These are phyloP conservation scores for Populus hybrid DNA, from an alignment of 441 rosid species.

Conservation along the genomic window DNA sequence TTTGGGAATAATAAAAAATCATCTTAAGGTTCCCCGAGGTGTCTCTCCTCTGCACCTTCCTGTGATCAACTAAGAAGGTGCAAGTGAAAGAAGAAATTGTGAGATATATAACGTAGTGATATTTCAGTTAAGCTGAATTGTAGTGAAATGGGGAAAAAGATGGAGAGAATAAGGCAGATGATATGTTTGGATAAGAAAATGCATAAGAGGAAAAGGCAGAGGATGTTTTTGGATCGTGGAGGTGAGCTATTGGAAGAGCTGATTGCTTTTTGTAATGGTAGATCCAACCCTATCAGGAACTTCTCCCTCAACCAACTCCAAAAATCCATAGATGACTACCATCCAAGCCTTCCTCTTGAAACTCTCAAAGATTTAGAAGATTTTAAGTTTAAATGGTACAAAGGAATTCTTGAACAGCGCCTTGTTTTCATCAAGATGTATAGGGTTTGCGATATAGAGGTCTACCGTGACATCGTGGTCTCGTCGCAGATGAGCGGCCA, in stretches of 20 bases:
- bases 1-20: no score
- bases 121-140: neutral
- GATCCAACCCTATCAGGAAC: neutral
- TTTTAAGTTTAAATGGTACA: slow-evolving; percentile 6
- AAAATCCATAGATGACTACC: neutral
- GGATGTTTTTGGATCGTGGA: neutral
- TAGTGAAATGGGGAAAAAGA: neutral
- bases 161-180: neutral
- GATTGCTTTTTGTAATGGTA: neutral
- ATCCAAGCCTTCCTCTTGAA: neutral
- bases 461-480: slow-evolving; percentile 4
- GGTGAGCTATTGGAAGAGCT: neutral
- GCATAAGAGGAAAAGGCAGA: neutral
- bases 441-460: fast-evolving
- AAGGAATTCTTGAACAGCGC: neutral
- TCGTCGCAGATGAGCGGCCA: slow-evolving; percentile 42
- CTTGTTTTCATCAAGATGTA: neutral
- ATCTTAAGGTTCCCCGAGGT: neutral
- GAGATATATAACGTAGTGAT: neutral
- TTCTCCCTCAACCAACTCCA: neutral
- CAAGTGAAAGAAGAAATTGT: neutral
- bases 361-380: neutral
- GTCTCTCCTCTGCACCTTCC: neutral
- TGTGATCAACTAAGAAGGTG: neutral
- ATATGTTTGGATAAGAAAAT: neutral